Conservation (phyloP, 2,329 filamentous ascomycete species). For the Pseudopyrenochaeta lycopersici region DNA sequence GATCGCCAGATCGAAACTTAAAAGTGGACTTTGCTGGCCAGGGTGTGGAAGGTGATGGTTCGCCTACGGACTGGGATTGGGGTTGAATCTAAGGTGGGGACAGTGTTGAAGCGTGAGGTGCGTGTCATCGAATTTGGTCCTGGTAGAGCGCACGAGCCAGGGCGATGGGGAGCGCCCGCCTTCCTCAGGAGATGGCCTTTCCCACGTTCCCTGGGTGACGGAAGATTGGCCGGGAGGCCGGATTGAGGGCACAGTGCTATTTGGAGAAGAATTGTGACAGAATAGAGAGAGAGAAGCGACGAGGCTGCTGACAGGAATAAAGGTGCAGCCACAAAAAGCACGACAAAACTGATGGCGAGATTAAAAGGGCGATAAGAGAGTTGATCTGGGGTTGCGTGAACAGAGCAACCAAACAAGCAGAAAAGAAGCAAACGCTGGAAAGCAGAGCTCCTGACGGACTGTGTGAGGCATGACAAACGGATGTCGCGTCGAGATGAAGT, state of each 20-base stretch:
- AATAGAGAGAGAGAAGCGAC: slow-evolving; percentile 17
- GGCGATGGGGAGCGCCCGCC: slow-evolving; percentile 19
- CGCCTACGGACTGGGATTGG: slow-evolving; percentile 2
- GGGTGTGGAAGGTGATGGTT: slow-evolving; percentile 6
- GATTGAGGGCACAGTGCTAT: slow-evolving; percentile 2
- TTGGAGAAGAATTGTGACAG: slow-evolving; percentile 13
- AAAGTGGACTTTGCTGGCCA: neutral
- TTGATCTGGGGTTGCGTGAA: neutral
- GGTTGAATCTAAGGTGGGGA: slow-evolving; percentile 1
- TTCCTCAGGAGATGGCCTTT: slow-evolving; percentile 2
- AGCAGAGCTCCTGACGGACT: neutral
- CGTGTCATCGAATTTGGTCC: slow-evolving; percentile 35
- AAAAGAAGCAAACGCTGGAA: neutral
- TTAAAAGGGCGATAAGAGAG: slow-evolving; percentile 3
- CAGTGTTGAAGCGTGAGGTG: slow-evolving; percentile 25
- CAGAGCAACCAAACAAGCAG: slow-evolving; percentile 1
- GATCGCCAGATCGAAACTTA: slow-evolving; percentile 6
- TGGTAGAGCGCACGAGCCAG: slow-evolving; percentile 41
- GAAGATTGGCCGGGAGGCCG: neutral
- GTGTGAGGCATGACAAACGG: slow-evolving; percentile 8
- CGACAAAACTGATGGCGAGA: slow-evolving; percentile 15
- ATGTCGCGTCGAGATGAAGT: slow-evolving; percentile 18
- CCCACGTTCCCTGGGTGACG: neutral
- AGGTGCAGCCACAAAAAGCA: slow-evolving; percentile 23
- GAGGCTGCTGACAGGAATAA: slow-evolving; percentile 34